These are phyloP conservation scores for Lepiota brunneoincarnata DNA, from an alignment of 768 basidiomycete species.

Conservation along the genomic window DNA sequence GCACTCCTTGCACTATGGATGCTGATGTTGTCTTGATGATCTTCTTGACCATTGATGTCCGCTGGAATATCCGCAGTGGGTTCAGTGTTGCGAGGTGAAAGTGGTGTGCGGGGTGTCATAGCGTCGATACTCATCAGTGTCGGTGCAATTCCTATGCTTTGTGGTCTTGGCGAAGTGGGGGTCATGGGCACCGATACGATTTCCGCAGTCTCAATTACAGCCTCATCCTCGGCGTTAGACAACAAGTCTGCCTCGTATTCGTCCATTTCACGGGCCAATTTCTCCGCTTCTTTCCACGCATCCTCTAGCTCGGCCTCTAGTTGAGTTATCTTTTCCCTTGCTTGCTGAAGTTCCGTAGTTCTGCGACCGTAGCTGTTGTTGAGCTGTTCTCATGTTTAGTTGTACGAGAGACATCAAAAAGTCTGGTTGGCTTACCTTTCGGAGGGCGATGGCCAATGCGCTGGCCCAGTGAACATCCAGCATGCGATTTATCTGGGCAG, in stretches of 20 bases:
- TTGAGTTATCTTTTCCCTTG: constrained; percentile 44
- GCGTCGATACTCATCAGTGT: constrained; percentile 13
- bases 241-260: constrained; percentile 41
- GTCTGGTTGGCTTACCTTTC: constrained; percentile 45
- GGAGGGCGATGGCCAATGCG: constrained; percentile 73
- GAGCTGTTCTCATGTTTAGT: constrained; percentile 32
- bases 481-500: constrained; percentile 57
- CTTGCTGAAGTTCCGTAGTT: constrained; percentile 50
- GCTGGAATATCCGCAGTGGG: constrained; percentile 11
- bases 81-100: constrained; percentile 15
- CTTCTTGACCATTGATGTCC: constrained; percentile 9
- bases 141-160: constrained; percentile 17
- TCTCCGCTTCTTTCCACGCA: constrained; percentile 78
- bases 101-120: constrained; percentile 19
- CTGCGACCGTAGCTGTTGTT: constrained; percentile 73
- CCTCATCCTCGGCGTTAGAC: constrained; percentile 31
- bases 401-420: not conserved
- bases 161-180: constrained; percentile 18
- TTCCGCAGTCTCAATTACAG: constrained; percentile 47
- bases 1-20: constrained; percentile 21
- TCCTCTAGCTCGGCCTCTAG: constrained; percentile 74
- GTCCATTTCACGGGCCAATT: constrained; percentile 70
- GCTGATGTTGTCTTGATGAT: constrained; percentile 7
- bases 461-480: constrained; percentile 70
- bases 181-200: constrained; percentile 35